Percentiles rank a stretch among this genome's conserved stretches.
Evolutionary conservation across 495 filamentous ascomycete species (phyloP).

Genomic region (Daldinia concentrica): DNA sequence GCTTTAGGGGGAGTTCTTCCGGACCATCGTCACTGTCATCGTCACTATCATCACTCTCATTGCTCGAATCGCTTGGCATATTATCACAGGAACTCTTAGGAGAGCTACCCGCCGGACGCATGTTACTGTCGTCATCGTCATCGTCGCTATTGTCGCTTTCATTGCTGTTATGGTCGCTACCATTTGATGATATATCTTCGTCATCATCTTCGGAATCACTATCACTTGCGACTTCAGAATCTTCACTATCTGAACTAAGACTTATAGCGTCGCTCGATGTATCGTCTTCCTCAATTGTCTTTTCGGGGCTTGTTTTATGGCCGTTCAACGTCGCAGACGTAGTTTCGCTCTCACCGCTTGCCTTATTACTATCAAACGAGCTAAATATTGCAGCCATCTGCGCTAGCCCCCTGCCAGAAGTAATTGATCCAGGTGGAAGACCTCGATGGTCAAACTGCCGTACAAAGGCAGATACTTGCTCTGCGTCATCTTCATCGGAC

Average conservation of each 20-base stretch:
- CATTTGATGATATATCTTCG: slow-evolving; percentile 24
- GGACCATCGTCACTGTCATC: slow-evolving; percentile 43
- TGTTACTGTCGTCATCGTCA: slow-evolving; percentile 11
- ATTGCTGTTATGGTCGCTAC: slow-evolving; percentile 12
- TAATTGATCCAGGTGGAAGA: slow-evolving; percentile 60
- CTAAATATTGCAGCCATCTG: slow-evolving; percentile 50
- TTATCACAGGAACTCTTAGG: slow-evolving; percentile 11
- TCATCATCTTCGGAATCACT: slow-evolving; percentile 24
- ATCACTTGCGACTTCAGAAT: slow-evolving; percentile 31
- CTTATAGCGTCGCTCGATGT: slow-evolving; percentile 36
- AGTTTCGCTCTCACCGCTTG: slow-evolving; percentile 39
- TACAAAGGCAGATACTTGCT: slow-evolving; percentile 44
- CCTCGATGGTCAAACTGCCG: slow-evolving; percentile 59
- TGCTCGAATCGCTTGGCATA: slow-evolving; percentile 14
- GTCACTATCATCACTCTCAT: slow-evolving; percentile 26
- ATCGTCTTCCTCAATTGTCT: slow-evolving; percentile 46
- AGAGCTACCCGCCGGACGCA: neutral
- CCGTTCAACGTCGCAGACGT: slow-evolving; percentile 41
- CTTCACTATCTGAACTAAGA: slow-evolving; percentile 33
- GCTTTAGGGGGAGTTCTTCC: slow-evolving; percentile 35
- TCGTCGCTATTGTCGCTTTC: slow-evolving; percentile 21
- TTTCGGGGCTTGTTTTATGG: slow-evolving; percentile 46
- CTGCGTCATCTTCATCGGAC: slow-evolving; percentile 42
- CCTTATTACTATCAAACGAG: slow-evolving; percentile 40
- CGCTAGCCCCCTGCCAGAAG: slow-evolving; percentile 51